Base-by-base conservation (phyloP, 148 eudicot species). In the Persicaria tinctoria region DNA sequence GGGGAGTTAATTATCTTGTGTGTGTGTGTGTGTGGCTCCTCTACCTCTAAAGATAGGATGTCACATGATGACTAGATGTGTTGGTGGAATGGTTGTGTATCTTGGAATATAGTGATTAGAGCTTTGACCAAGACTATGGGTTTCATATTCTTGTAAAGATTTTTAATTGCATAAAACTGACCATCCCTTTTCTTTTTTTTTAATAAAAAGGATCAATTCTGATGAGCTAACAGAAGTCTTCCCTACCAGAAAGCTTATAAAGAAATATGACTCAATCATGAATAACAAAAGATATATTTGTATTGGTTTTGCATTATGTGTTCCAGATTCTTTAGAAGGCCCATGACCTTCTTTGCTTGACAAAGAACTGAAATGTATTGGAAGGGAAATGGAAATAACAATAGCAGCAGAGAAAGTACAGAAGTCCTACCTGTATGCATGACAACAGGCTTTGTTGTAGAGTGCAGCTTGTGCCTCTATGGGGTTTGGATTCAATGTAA, bases 401-500 rank as follows among this genome's bases (percentile, higher is more conserved):
- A 64, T 38, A 66, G 70, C 8, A 66, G 38, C 8, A 66, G 38
- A 66, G 70, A 18, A 44, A 66, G 70, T 16, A 45, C 11, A 4
- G 62, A 77, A 72, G 56, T 5, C 51, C 73, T 80, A 95, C 99
- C 99, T 90, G 81, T 89, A 96, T 70, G 97, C 97, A 85, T 92
- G 97, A 74, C 99, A 96, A 50, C 99, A 96, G 38, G 99, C 99
- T 86, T 96, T 96, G 84, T 96, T 96, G 84, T 96, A 96, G n/a
- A 89, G 80, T 73, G 99, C 99, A 68, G 99, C 99, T 90, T 96
- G 99, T 85, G 99, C 87, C 80, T 96, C 99, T 80, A 89, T 77
- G 51, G 87, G 86, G 80, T 89, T 96, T 62, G 99, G 99, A 79
- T 83, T 82, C 69, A 89, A 78, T 76, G 89, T 86, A 71, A 96